Conservation (phyloP, 2,329 filamentous ascomycete genomes). For the Cadophora malorum region DNA sequence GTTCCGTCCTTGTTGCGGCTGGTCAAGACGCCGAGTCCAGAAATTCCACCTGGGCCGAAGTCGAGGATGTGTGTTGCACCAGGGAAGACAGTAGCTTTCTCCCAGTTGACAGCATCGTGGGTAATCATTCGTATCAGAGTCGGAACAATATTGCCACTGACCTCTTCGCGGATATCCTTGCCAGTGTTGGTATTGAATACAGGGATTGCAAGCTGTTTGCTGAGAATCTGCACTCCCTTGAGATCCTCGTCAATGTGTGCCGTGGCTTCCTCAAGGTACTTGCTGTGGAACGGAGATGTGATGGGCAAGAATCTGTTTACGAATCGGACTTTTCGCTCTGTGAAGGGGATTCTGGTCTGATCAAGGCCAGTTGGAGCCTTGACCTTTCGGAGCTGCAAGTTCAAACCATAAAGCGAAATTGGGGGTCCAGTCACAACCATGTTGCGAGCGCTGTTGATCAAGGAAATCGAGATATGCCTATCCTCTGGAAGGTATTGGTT, state of each 20-base stretch:
- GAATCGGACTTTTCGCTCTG: constrained; percentile 94
- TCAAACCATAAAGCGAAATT: constrained; percentile 94
- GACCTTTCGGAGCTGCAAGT: constrained; percentile 92
- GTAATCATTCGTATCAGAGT: constrained; percentile 91
- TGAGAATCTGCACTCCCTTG: constrained; percentile 78
- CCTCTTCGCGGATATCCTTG: constrained; percentile 76
- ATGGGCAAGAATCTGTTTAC: constrained; percentile 97
- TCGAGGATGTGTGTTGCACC: constrained; percentile 93
- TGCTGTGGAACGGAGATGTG: constrained; percentile 97
- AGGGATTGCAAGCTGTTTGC: constrained; percentile 76
- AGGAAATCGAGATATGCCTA: constrained; percentile 91
- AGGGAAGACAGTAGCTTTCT: constrained; percentile 89
- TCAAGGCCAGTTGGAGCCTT: constrained; percentile 98
- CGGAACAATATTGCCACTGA: constrained; percentile 82
- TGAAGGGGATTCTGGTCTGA: constrained; percentile 92
- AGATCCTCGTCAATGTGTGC: constrained; percentile 86
- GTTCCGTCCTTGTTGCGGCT: constrained; percentile 99
- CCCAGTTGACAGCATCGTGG: constrained; percentile 93
- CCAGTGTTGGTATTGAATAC: constrained; percentile 92
- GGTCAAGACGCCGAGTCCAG: constrained; percentile 91
- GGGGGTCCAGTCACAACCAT: constrained; percentile 96
- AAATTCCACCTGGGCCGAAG: constrained; percentile 96
- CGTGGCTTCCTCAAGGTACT: constrained; percentile 84
- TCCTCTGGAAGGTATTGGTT: constrained; percentile 95
- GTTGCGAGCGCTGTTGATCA: constrained; percentile 96